Evolutionary conservation across 2,329 filamentous ascomycete genomes (phyloP).

Genomic region (Pyricularia sp.): DNA sequence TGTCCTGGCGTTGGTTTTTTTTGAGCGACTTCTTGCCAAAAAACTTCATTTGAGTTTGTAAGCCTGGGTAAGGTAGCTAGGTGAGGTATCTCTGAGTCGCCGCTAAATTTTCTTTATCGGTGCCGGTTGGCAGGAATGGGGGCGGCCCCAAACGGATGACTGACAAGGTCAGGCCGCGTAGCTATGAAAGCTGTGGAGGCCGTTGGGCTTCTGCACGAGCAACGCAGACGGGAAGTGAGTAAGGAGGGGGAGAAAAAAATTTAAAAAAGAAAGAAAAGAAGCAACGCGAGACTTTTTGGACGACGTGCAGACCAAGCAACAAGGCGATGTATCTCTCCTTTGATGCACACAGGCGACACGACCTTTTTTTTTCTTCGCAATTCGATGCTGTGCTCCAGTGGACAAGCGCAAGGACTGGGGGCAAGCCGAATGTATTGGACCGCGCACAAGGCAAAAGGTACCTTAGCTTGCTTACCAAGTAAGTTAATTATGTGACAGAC

Average conservation of each 20-base stretch:
- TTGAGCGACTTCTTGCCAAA: slow-evolving; percentile 37
- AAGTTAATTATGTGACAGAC: background rate
- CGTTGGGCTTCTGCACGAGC: background rate
- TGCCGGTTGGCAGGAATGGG: background rate
- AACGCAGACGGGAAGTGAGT: background rate
- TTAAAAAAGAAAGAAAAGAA: background rate
- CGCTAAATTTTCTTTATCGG: slow-evolving; percentile 1
- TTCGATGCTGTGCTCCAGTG: background rate
- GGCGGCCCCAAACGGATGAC: background rate
- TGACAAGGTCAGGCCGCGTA: slow-evolving; percentile 2
- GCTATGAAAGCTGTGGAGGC: background rate
- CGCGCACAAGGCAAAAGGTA: background rate
- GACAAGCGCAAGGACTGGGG: background rate
- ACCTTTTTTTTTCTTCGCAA: background rate
- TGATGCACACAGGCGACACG: background rate
- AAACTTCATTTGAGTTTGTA: slow-evolving; percentile 37
- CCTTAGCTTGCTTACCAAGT: background rate
- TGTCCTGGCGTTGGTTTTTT: slow-evolving; percentile 26
- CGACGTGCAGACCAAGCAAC: background rate
- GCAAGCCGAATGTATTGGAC: background rate
- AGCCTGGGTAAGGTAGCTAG: background rate
- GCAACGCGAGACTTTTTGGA: background rate
- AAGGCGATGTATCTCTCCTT: background rate
- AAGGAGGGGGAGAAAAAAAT: background rate
- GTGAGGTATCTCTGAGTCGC: background rate